Evolutionary conservation across 495 filamentous ascomycete species (phyloP).

Genomic region (Tuber brumale): DNA sequence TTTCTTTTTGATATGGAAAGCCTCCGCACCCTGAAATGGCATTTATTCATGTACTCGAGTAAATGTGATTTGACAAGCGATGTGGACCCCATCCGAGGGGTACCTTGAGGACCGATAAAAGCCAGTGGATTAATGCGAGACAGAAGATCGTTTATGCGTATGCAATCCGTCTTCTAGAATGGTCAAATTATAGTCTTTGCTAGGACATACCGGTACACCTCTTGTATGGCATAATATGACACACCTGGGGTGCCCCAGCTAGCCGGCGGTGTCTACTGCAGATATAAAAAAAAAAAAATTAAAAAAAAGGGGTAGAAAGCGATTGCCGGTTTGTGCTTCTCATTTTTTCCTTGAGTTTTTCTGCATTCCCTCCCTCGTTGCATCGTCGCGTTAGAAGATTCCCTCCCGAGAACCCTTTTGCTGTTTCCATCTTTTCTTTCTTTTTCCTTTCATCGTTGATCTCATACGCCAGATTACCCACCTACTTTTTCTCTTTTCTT

Average conservation of each 20-base stretch:
- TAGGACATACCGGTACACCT: background rate
- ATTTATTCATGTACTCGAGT: too few relatives aligned
- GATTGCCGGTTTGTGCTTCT: background rate
- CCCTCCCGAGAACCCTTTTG: background rate
- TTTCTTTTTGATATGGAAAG: background rate
- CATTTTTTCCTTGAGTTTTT: background rate
- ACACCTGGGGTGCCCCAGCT: background rate
- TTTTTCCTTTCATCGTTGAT: too few relatives aligned
- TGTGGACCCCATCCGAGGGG: background rate
- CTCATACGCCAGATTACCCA: background rate
- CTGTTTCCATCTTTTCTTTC: too few relatives aligned
- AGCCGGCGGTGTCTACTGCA: background rate
- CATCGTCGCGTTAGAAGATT: background rate
- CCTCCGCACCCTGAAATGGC: background rate
- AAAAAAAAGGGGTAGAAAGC: background rate
- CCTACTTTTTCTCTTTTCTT: background rate
- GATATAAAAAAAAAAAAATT: too few relatives aligned
- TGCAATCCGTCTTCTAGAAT: background rate
- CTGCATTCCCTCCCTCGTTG: background rate
- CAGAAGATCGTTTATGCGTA: background rate
- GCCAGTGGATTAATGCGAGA: background rate
- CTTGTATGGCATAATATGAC: background rate
- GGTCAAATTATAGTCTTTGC: background rate
- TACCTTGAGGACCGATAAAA: background rate
- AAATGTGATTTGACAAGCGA: slow-evolving; percentile 1